Evolutionary conservation across 1,284 basidiomycete species (phyloP).

Genomic region (Gastroboletus turbinatus): DNA sequence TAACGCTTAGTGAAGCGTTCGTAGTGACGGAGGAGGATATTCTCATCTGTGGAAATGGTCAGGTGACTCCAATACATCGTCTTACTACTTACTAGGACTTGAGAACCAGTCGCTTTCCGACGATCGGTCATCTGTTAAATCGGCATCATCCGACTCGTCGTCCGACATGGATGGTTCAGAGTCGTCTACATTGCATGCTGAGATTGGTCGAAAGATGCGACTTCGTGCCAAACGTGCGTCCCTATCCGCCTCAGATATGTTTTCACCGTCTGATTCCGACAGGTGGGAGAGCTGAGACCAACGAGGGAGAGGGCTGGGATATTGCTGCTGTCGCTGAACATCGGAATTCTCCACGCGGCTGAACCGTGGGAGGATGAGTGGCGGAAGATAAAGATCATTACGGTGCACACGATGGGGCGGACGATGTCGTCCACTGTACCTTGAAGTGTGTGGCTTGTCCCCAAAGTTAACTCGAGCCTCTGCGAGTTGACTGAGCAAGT

Average conservation of each 20-base stretch:
- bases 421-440: conserved; percentile 1
- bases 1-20: conserved; percentile 36
- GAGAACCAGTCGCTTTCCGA: conserved; percentile 59
- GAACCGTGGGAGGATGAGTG: conserved; percentile 43
- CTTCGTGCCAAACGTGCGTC: conserved; percentile 67
- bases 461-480: conserved; percentile 18
- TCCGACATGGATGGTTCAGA: conserved; percentile 55
- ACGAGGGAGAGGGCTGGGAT: conserved; percentile 11
- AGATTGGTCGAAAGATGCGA: conserved; percentile 44
- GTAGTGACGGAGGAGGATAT: conserved; percentile 25
- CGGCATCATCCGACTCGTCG: conserved; percentile 77
- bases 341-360: not conserved
- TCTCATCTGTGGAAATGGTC: conserved; percentile 20
- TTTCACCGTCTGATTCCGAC: conserved; percentile 67
- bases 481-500: conserved; percentile 47
- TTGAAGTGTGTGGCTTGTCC: not conserved
- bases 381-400: conserved; percentile 58
- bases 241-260: conserved; percentile 59
- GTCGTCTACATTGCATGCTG: conserved; percentile 35
- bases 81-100: conserved; percentile 25
- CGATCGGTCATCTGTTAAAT: conserved; percentile 54
- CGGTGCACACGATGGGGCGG: conserved; percentile 36
- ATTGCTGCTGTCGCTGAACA: conserved; percentile 6
- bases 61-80: not conserved
- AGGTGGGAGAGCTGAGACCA: conserved; percentile 35